Conservation (phyloP, 768 basidiomycete species). For the Kockovaella imperatae region DNA sequence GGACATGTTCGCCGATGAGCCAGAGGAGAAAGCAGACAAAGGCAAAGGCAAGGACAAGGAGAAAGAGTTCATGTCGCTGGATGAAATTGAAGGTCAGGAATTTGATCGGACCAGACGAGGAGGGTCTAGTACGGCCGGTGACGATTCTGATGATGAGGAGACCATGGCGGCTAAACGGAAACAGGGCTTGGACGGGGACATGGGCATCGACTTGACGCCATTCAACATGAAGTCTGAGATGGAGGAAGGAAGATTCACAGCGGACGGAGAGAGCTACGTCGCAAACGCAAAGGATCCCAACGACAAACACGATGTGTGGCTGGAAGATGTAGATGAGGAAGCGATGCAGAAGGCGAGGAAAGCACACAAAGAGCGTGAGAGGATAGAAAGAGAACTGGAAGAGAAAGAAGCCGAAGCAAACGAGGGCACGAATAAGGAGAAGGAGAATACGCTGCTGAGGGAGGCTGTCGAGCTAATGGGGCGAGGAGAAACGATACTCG, state of each 20-base stretch:
- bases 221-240: conserved; percentile 99
- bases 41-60: conserved; percentile 51
- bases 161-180: conserved; percentile 66
- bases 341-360: conserved; percentile 75
- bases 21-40: conserved; percentile 36
- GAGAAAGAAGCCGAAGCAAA: conserved; percentile 5
- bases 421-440: conserved; percentile 18
- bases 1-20: conserved; percentile 62
- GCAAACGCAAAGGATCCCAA: conserved; percentile 80
- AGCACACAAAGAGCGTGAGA: conserved; percentile 64
- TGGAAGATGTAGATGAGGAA: conserved; percentile 73
- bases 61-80: conserved; percentile 70
- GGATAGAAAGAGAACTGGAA: conserved; percentile 62
- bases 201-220: conserved; percentile 88
- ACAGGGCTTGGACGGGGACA: conserved; percentile 48
- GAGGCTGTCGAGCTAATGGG: conserved; percentile 64
- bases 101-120: too few species aligned
- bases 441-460: conserved; percentile 37
- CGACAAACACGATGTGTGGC: conserved; percentile 89
- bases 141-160: conserved; percentile 53
- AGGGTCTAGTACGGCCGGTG: not conserved
- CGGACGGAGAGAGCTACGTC: conserved; percentile 66
- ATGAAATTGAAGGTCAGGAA: conserved; percentile 96
- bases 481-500: conserved; percentile 83
- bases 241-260: conserved; percentile 94